Conservation (phyloP, 192 early-diverging fungal species). For the Mortierella antarctica region DNA sequence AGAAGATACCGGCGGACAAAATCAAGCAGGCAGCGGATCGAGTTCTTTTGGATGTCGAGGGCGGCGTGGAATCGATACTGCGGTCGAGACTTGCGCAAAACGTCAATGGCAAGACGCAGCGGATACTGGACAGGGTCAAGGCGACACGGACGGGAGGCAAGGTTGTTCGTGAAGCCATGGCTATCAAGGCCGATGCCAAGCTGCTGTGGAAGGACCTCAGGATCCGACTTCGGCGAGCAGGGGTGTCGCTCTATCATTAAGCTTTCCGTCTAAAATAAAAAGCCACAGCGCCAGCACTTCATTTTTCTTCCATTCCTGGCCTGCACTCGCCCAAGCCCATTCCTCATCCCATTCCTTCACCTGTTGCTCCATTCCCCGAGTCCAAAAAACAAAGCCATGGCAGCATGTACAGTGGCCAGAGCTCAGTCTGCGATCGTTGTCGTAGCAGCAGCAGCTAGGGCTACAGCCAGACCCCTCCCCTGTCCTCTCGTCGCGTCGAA, state of each 20-base stretch:
- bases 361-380: too few relatives aligned
- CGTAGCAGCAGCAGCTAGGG: too few relatives aligned
- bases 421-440: too few relatives aligned
- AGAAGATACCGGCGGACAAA: slow-evolving; percentile 1
- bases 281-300: too few relatives aligned
- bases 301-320: background rate
- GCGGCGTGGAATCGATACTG: background rate
- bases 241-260: background rate
- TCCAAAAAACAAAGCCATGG: too few relatives aligned
- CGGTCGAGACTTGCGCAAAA: background rate
- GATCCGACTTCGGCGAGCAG: background rate
- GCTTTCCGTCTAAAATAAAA: background rate
- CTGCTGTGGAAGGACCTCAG: slow-evolving; percentile 7
- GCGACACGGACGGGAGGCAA: slow-evolving; percentile 14
- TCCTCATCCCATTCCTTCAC: too few relatives aligned
- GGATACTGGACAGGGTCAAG: slow-evolving; percentile 16
- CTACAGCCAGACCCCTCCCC: too few relatives aligned
- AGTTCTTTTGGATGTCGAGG: background rate
- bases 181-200: slow-evolving; percentile 17
- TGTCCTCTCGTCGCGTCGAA: too few relatives aligned
- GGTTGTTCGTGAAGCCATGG: slow-evolving; percentile 18
- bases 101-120: slow-evolving; percentile 5
- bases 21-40: slow-evolving; percentile 9
- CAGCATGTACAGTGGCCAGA: too few relatives aligned
- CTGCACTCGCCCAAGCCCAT: too few relatives aligned